Evolutionary conservation across 163 green algal genomes (phyloP).

Genomic region (Chlorella variabilis): DNA sequence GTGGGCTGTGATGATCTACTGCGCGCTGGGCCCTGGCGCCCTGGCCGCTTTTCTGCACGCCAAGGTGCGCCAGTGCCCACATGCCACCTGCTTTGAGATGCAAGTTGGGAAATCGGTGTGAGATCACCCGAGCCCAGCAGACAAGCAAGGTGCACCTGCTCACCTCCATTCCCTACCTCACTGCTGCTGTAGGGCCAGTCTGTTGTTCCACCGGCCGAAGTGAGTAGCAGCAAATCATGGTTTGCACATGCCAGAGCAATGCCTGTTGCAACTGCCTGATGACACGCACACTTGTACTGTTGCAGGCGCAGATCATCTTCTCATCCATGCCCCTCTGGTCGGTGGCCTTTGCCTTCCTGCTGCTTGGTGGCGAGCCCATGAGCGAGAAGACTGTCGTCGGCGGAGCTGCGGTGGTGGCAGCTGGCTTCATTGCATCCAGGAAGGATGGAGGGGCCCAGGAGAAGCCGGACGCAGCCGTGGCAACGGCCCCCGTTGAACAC

Average conservation of each 20-base stretch:
- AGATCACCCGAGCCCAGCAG: no score
- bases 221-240: no score
- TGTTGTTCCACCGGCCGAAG: slow-evolving; percentile 57
- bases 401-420: slow-evolving; percentile 19
- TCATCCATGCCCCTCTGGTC: slow-evolving; percentile 63
- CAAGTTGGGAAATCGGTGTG: background rate
- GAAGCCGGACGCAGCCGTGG: background rate
- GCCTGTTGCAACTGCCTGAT: no score
- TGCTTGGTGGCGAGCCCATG: slow-evolving; percentile 64
- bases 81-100: no score
- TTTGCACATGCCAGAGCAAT: no score
- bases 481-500: background rate
- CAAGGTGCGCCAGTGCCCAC: slow-evolving; percentile 12
- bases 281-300: no score
- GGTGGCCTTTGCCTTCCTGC: slow-evolving; percentile 53
- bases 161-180: background rate
- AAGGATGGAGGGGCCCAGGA: background rate
- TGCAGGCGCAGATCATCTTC: slow-evolving; percentile 70
- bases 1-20: slow-evolving; percentile 34
- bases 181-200: slow-evolving; percentile 39
- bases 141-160: no score
- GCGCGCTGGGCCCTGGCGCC: slow-evolving; percentile 36
- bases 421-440: slow-evolving; percentile 16
- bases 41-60: slow-evolving; percentile 39
- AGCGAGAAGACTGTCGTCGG: slow-evolving; percentile 47